Evolutionary conservation across 257 asterid species (phyloP).

Genomic region (Salvia rosmarinus): DNA sequence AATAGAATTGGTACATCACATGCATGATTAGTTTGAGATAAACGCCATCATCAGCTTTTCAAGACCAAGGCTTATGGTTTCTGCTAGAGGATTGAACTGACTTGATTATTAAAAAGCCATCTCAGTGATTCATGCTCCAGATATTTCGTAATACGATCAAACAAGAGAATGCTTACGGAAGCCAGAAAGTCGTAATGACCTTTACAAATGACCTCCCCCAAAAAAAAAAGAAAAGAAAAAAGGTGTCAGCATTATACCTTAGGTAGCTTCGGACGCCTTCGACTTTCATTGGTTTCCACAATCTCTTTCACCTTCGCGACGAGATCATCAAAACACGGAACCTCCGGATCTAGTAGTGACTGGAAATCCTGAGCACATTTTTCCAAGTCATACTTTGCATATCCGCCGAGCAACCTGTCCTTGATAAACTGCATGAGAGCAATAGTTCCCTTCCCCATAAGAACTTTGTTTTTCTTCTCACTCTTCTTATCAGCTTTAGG

Average conservation of each 20-base stretch:
- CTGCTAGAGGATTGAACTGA: background rate
- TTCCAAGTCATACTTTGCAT: conserved; percentile 43
- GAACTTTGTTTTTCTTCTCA: conserved; percentile 74
- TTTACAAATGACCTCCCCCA: background rate
- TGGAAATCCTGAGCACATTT: conserved; percentile 43
- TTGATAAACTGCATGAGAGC: conserved; percentile 70
- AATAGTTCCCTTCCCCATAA: conserved; percentile 74
- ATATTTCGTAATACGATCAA: background rate
- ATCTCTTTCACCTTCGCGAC: conserved; percentile 74
- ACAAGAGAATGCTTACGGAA: background rate
- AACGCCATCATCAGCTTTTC: background rate
- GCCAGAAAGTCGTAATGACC: background rate
- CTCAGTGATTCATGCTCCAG: conserved; percentile 6
- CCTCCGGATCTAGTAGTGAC: conserved; percentile 58
- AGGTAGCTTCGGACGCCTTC: conserved; percentile 93
- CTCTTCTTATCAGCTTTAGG: conserved; percentile 47
- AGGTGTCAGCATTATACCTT: conserved; percentile 62
- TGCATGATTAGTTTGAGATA: too few species aligned
- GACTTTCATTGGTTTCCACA: conserved; percentile 85
- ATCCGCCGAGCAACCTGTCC: conserved; percentile 52
- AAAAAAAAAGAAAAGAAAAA: too few species aligned
- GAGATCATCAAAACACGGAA: conserved; percentile 49
- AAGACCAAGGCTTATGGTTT: background rate
- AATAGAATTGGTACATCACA: background rate
- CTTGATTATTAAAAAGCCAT: background rate